Conservation (phyloP, 1,284 basidiomycete genomes). For the Papiliotrema terrestris region DNA sequence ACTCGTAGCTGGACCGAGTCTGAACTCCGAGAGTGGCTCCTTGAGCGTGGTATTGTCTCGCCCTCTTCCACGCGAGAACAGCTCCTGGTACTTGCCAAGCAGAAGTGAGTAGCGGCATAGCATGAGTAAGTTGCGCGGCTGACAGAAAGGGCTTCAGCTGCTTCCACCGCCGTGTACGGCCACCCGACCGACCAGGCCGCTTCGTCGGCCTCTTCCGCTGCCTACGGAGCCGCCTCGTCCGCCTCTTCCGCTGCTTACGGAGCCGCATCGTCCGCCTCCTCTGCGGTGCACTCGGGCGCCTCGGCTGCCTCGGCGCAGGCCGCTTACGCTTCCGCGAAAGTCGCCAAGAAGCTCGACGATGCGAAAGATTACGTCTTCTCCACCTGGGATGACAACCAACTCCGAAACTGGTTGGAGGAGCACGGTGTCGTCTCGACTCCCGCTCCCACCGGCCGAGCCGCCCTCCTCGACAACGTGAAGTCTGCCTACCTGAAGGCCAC, state of each 20-base stretch:
- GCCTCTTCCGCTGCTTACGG: conserved; percentile 47
- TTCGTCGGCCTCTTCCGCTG: conserved; percentile 38
- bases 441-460: conserved; percentile 60
- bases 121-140: conserved; percentile 11
- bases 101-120: conserved; percentile 50
- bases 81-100: conserved; percentile 70
- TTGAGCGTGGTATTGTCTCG: conserved; percentile 77
- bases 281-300: conserved; percentile 50
- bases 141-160: conserved; percentile 45
- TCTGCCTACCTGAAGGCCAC: conserved; percentile 62
- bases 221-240: conserved; percentile 18
- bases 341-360: conserved; percentile 58
- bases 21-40: conserved; percentile 72
- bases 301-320: conserved; percentile 37
- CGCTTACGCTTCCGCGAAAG: conserved; percentile 54
- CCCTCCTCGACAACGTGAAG: conserved; percentile 65
- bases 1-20: conserved; percentile 73
- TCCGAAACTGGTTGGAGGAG: conserved; percentile 63
- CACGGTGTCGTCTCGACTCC: conserved; percentile 69
- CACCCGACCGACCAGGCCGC: conserved; percentile 50
- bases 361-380: conserved; percentile 82
- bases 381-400: conserved; percentile 74
- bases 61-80: conserved; percentile 75
- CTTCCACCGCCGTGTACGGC: conserved; percentile 59
- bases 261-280: conserved; percentile 50